phyloP scores from a whole-genome alignment of 345 rosid species.

The Eutrema yunnanense region DNA sequence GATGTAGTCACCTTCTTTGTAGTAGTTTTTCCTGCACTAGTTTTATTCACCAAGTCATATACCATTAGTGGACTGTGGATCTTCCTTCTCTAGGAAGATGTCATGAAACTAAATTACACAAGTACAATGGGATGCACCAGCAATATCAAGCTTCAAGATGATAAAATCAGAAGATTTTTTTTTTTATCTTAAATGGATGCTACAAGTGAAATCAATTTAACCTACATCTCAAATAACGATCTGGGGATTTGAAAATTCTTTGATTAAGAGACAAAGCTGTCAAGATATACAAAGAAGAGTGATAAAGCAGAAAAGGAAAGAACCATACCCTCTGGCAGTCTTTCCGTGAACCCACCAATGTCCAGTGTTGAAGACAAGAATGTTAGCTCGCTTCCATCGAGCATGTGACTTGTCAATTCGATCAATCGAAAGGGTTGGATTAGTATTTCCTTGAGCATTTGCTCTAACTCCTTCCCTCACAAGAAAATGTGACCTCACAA shows the following conservation, averaged over 20 bases:
- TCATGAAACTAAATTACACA: not conserved
- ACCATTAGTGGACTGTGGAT: not conserved
- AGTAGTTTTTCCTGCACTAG: constrained; percentile 78
- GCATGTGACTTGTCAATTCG: constrained; percentile 63
- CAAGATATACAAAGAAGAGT: not conserved
- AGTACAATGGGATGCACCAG: not conserved
- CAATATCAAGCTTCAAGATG: not conserved
- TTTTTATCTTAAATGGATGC: not conserved
- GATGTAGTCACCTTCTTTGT: constrained; percentile 80
- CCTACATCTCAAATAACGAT: not conserved
- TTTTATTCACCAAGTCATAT: constrained; percentile 5
- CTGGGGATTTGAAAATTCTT: not conserved
- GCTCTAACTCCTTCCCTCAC: constrained; percentile 79
- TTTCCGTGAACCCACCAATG: constrained; percentile 99
- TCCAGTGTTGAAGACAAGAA: constrained; percentile 86
- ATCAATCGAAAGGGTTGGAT: constrained; percentile 79
- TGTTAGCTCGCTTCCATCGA: constrained; percentile 77
- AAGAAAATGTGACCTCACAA: constrained; percentile 95
- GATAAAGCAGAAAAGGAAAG: not conserved
- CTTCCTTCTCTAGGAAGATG: not conserved
- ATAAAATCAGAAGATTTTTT: not conserved
- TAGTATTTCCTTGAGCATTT: constrained; percentile 66
- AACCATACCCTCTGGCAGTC: constrained; percentile 78
- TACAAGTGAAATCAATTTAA: not conserved
- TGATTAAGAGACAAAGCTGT: not conserved